Evolutionary conservation across 2,329 filamentous ascomycete genomes (phyloP), one percentile per base, ranked within the genome.

Genomic region (Arachnomyces sp.): DNA sequence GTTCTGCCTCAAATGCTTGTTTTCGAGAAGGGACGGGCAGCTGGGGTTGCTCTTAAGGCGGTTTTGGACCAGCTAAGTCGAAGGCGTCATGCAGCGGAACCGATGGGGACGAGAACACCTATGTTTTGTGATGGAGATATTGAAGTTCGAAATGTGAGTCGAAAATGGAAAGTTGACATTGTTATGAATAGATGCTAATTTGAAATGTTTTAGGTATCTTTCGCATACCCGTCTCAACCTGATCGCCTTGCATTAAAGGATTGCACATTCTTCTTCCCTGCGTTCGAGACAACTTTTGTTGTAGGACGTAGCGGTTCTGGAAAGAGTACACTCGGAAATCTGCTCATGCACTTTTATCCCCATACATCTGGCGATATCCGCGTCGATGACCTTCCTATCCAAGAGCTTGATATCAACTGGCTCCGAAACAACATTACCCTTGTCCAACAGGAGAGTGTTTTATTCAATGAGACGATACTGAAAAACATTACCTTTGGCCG

Each of bases 261-360:
- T 5, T 75, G 77, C 0, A 80, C 72, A 0, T 73, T 95, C 45
- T 75, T 72, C 48, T 90, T 96, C 42, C 75, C 80, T 0, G 72
- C 82, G 0, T 82, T 84, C 0, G 71, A 84, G 45, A 78, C 82
- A 3, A 86, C 80, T 0, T 95, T 92, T 53, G 71, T 96, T 2
- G 77, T 95, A 36, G 92, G 90, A 0, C 76, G 74, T 52, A 95
- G 87, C 53, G 92, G 92, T 0, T 95, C 86, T 2, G 90, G 90
- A 0, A 96, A 96, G 60, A 95, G 87, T 51, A 96, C 90, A 0
- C 56, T 96, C 1, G 81, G 83, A 1, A 87, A 86, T 54, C 71
- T 96, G 1, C 70, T 96, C 1, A 71, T 88, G 37, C 77, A 81
- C 9, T 84, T 93, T 51, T 95, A 95, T 54, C 68, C 76, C 5